Percentiles rank a stretch among this genome's conserved stretches.
Conservation (phyloP, 176 grass and related monocot species). For the Oryza punctata region DNA sequence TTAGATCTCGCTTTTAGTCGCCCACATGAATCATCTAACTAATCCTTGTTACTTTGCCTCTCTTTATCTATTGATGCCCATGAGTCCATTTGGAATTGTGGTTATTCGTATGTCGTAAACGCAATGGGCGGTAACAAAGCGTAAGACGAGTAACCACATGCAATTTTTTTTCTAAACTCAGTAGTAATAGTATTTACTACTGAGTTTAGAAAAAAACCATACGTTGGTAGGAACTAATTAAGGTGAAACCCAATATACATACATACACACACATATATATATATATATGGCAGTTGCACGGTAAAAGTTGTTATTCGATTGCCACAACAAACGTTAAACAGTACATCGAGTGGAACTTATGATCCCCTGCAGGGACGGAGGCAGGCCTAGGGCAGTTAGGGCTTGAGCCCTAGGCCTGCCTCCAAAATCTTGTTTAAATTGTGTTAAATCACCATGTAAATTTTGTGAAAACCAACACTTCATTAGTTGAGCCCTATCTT, state of each 20-base stretch:
- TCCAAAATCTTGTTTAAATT: no score
- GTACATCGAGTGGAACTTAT: background rate
- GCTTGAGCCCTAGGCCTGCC: no score
- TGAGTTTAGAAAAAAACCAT: no score
- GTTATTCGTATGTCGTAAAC: background rate
- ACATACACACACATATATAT: no score
- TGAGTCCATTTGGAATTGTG: background rate
- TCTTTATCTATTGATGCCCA: background rate
- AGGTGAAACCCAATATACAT: background rate
- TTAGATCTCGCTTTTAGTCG: slow-evolving; percentile 10
- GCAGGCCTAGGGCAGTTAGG: no score
- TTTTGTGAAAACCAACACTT: no score
- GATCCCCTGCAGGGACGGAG: no score
- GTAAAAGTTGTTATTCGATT: no score
- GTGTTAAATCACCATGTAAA: no score
- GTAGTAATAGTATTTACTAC: no score
- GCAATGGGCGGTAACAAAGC: background rate
- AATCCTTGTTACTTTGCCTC: background rate
- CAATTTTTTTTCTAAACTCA: background rate
- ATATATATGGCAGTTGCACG: no score
- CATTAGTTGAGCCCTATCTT: no score
- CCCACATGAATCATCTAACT: background rate
- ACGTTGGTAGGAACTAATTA: background rate
- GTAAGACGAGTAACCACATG: background rate
- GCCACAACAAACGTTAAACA: background rate